Evolutionary conservation across 2,329 filamentous ascomycete genomes (phyloP), one percentile per base, ranked within the genome.

Genomic region (Gnomoniopsis sp.): DNA sequence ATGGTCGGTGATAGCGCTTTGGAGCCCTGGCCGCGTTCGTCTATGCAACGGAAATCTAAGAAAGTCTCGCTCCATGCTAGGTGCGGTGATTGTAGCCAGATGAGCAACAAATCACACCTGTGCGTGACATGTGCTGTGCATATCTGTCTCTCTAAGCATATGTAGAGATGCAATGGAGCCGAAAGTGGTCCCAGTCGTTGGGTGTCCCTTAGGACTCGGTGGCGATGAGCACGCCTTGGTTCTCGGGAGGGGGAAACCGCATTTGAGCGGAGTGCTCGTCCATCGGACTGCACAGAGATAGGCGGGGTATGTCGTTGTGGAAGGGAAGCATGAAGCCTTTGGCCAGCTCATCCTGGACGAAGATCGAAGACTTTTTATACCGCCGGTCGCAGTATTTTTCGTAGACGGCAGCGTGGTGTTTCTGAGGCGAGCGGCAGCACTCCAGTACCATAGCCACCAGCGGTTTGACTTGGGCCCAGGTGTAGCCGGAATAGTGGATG

Each of bases 401-500:
- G 70, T 85, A 97, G 46, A 99, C 88, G 8, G 92, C 91, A 30
- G 79, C 76, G 71, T 99, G 95, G 70, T 99, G 95, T 68, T 88
- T 87, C 63, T 82, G 81, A 7, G 92, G 89, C 57, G 87, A 83
- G 61, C 91, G 87, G 74, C 92, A 96, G 77, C 93, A 98, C 66
- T 96, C 91, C 52, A 96, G 77, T 64, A 99, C 87, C 72, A 90
- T 87, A 15, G 80, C 79, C 49, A 97, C 82, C 41, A 97, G 77
- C 2, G 88, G 87, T 68, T 87, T 87, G 57, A 99, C 79, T 73
- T 99, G 95, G 49, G 79, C 76, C 76, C 89, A 92, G 2, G 93
- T 96, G 77, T 99, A 98, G 55, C 91, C 91, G 38, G 93, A 96
- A 76, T 96, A 98, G 75, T 96, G 88, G 38, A 95, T 88, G 70